Conservation (phyloP, 192 early-diverging fungal species). For the Coemansia sp. region DNA sequence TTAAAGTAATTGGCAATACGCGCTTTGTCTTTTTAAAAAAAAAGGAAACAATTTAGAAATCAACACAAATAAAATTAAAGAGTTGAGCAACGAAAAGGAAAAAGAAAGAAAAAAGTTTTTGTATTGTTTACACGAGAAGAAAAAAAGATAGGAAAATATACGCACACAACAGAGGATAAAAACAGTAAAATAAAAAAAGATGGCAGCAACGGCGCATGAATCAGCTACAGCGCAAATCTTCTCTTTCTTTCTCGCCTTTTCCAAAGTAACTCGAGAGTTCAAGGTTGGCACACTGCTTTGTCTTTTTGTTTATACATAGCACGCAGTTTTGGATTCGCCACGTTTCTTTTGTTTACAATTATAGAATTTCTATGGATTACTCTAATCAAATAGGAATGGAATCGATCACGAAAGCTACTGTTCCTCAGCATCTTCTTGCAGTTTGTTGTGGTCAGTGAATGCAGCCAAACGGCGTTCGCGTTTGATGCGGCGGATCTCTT, state of each 20-base stretch:
- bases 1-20: background rate
- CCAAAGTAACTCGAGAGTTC: no score
- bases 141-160: constrained; percentile 5
- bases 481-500: constrained; percentile 51
- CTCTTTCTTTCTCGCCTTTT: background rate
- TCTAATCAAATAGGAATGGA: background rate
- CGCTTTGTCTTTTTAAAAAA: background rate
- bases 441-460: constrained; percentile 28
- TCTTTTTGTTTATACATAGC: background rate
- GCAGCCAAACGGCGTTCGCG: constrained; percentile 34
- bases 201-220: background rate
- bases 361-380: background rate
- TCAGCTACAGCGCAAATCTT: background rate
- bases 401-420: background rate
- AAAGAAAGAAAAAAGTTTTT: constrained; percentile 12
- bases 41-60: background rate
- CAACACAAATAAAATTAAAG: constrained; percentile 18
- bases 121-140: constrained; percentile 1
- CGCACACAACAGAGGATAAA: no score
- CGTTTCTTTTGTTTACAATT: constrained; percentile 7
- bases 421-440: constrained; percentile 8
- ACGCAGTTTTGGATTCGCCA: background rate
- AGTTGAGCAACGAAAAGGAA: constrained; percentile 12
- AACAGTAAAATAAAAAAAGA: background rate
- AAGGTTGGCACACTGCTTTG: background rate